Base-by-base conservation (phyloP, 345 rosid genomes). In the Pelargonium nanum region DNA sequence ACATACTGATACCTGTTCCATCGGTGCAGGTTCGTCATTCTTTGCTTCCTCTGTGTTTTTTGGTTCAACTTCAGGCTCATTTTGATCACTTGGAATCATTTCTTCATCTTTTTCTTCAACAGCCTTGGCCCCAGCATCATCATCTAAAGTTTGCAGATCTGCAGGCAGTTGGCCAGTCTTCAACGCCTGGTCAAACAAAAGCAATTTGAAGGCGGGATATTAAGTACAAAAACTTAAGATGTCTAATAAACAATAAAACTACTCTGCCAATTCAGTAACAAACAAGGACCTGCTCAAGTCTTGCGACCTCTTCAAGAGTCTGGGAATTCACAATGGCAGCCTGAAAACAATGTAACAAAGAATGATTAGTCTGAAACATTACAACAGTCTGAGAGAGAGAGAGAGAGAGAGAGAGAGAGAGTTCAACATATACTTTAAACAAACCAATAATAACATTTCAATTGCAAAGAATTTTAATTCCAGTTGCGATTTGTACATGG, bases 241-340 rank as follows among this genome's bases (percentile, higher is more conserved):
- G n/a, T 52, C 59, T 56, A 60, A 59, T 51, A n/a, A n/a, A n/a
- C n/a, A n/a, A n/a, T n/a, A n/a, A n/a, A n/a, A n/a, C n/a, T n/a
- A n/a, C n/a, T n/a, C n/a, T 24, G 56, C 25, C 22, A 34, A 52
- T 53, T 28, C 56, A 44, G 66, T 25, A 25, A 61, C 62, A 53
- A 40, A 19, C 51, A 64, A 34, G 59, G 30, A 88, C 98, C 95
- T 90, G 80, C 70, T 94, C 99, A 10, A 94, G 97, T 78, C 97
- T 80, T 52, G 96, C 95, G 72, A 94, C 96, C 81, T 94, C 99
- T 82, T 94, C 97, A 57, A 94, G 85, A 55, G 97, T 94, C 87
- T 94, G 96, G 30, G 99, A 90, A 71, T 90, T 94, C 71, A 90
- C 87, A 74, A 94, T 94, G 59, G 99, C 99, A 63, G 99, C 96